Base-by-base conservation (phyloP, 768 basidiomycete species). In the Imleria badia region DNA sequence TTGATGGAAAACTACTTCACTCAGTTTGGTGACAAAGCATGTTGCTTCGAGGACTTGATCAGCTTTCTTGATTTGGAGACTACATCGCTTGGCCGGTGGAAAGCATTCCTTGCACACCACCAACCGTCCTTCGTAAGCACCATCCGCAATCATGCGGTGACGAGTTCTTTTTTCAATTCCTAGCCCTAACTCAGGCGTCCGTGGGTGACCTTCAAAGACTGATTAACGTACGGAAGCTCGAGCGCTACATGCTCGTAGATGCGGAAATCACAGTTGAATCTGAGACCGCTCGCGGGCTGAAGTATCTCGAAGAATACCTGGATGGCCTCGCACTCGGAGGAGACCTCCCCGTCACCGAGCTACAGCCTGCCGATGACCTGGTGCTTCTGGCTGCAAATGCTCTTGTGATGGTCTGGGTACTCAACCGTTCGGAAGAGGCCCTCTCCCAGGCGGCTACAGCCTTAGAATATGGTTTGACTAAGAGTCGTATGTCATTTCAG, bases 361-460 rank as follows among this genome's bases (percentile, higher is more conserved):
- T 94, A 23, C 94, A 96, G 65, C 90, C 87, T 17, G 89, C 84
- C 1, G 94, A 97, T 61, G 94, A 95, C 63, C 79, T 96, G 31
- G 85, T 80, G 23, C 76, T 95, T 26, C 74, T 97, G 20, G 84
- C 88, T 7, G 86, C 79, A 3, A 87, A 87, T 61, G 80, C 81
- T 3, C 78, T 84, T 49, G 78, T 93, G 42, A 82, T 74, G 65
- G 67, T 83, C 20, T 91, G 88, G 86, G 75, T 70, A 38, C 66
- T 84, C 44, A 74, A 79, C 54, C 74, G 67, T 17, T 80, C 86
- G 51, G 78, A 84, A 44, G 71, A 72, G 26, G 75, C 86, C 61
- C 77, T 97, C 20, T 79, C 81, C 62, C 82, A 79, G 42, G 90
- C 91, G 7, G 76, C 76, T 31, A 72, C 80, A 23, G 62, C 92